A percentile compares a stretch with the other conserved stretches of the same genome.
phyloP scores from a whole-genome alignment of 129 eudicot species.

The Apium graveolens region DNA sequence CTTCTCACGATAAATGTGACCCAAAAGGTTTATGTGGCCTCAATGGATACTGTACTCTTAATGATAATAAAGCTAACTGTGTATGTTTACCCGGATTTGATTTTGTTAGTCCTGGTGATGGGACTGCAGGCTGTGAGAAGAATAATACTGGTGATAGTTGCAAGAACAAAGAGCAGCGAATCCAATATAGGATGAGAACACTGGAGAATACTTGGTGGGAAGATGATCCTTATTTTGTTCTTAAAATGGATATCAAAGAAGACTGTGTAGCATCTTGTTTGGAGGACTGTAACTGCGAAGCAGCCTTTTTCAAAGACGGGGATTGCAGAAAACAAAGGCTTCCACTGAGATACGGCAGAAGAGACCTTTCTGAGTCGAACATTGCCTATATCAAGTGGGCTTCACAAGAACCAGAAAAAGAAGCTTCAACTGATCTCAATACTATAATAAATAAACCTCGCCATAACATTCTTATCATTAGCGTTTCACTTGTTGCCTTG shows the following conservation, averaged over 20 bases:
- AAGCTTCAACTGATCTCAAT: not conserved
- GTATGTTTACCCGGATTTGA: constrained; percentile 5
- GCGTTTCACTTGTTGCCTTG: not conserved
- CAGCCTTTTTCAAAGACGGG: constrained; percentile 5
- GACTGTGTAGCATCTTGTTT: constrained; percentile 20
- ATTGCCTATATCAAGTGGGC: constrained; percentile 16
- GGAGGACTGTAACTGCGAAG: constrained; percentile 21
- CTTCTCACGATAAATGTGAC: not conserved
- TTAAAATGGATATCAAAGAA: not conserved
- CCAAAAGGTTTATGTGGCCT: constrained; percentile 10
- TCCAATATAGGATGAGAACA: constrained; percentile 6
- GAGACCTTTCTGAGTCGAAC: not conserved
- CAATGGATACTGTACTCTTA: not conserved
- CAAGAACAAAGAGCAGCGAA: not conserved
- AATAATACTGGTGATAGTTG: constrained; percentile 16
- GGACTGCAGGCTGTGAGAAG: constrained; percentile 21
- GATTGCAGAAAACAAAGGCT: constrained; percentile 13
- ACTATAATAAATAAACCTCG: not conserved
- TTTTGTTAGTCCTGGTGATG: not conserved
- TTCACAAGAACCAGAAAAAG: not conserved
- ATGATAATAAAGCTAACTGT: not conserved
- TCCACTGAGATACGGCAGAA: constrained; percentile 16
- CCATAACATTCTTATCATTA: not conserved
- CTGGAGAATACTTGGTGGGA: constrained; percentile 14
- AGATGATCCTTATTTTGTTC: constrained; percentile 7